phyloP scores from a whole-genome alignment of 208 protist genomes.

The Trypanosoma caninum region DNA sequence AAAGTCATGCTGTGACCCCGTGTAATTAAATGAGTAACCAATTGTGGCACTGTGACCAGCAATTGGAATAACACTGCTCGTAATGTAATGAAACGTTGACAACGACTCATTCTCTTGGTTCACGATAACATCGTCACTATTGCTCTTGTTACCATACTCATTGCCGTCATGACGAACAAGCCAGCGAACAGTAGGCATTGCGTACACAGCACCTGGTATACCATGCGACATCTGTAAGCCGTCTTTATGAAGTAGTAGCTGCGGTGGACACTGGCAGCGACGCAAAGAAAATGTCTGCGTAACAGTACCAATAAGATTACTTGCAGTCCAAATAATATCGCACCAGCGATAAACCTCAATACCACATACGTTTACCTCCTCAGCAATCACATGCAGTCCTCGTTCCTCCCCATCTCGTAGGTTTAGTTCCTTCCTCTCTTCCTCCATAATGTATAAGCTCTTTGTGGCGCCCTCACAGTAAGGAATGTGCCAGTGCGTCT shows the following conservation, averaged over 20 bases:
- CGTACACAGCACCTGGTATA: constrained; percentile 20
- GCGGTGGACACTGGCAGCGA: constrained; percentile 68
- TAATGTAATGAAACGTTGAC: neutral
- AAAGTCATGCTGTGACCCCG: constrained; percentile 49
- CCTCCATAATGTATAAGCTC: constrained; percentile 31
- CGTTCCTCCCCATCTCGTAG: neutral
- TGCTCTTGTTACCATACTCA: neutral
- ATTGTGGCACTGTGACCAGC: constrained; percentile 46
- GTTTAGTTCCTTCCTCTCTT: too few species aligned
- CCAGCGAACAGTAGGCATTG: constrained; percentile 36
- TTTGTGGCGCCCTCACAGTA: constrained; percentile 33
- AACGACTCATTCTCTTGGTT: neutral
- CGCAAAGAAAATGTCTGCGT: constrained; percentile 75
- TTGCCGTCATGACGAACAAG: constrained; percentile 10
- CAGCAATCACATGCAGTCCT: neutral
- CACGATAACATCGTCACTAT: neutral
- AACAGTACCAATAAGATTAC: constrained; percentile 53
- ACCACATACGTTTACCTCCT: constrained; percentile 49
- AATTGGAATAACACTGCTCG: constrained; percentile 49
- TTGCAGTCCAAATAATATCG: constrained; percentile 66
- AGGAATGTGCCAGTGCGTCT: constrained; percentile 45
- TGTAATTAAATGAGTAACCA: constrained; percentile 71
- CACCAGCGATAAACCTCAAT: constrained; percentile 61
- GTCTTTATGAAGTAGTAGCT: constrained; percentile 56
- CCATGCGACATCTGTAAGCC: constrained; percentile 23